Conservation (phyloP, 148 eudicot genomes). For the Fagopyrum esculentum region DNA sequence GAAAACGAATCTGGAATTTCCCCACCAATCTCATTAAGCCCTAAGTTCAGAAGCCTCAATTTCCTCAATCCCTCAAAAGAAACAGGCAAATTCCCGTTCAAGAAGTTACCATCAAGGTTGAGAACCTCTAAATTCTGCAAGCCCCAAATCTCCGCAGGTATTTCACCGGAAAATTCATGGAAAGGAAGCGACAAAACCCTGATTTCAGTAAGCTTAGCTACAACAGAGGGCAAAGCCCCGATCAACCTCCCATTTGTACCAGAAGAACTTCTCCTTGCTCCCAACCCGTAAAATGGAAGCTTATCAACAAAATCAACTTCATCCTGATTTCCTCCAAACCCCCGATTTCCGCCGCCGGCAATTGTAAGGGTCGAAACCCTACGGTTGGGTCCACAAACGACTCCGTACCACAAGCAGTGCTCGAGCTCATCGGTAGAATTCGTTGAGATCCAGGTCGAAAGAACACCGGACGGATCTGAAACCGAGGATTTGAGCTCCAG, state of each 20-base stretch:
- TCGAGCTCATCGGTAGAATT: constrained; percentile 15
- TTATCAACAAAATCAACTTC: constrained; percentile 30
- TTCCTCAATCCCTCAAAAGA: constrained; percentile 29
- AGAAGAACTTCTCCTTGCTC: constrained; percentile 39
- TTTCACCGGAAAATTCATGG: constrained; percentile 41
- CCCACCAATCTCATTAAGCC: constrained; percentile 49
- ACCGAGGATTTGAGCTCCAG: constrained; percentile 41
- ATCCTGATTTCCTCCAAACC: constrained; percentile 20
- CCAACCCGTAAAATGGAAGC: constrained; percentile 42
- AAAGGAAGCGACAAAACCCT: constrained; percentile 64
- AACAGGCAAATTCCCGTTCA: constrained; percentile 35
- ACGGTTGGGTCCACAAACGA: constrained; percentile 35
- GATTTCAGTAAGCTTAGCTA: constrained; percentile 41
- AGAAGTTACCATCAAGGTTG: constrained; percentile 64
- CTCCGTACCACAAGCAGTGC: constrained; percentile 72
- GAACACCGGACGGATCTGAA: constrained; percentile 43
- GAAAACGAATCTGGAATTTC: constrained; percentile 45
- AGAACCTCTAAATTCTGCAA: constrained; percentile 53
- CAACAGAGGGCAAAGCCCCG: constrained; percentile 31
- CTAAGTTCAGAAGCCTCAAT: constrained; percentile 51
- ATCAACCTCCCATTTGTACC: constrained; percentile 27
- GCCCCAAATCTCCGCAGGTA: constrained; percentile 47
- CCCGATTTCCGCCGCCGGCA: constrained; percentile 19
- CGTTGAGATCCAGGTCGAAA: constrained; percentile 36
- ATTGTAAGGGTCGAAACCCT: constrained; percentile 44